phyloP scores from a whole-genome alignment of 768 basidiomycete species.

The Termitomyces sp. region DNA sequence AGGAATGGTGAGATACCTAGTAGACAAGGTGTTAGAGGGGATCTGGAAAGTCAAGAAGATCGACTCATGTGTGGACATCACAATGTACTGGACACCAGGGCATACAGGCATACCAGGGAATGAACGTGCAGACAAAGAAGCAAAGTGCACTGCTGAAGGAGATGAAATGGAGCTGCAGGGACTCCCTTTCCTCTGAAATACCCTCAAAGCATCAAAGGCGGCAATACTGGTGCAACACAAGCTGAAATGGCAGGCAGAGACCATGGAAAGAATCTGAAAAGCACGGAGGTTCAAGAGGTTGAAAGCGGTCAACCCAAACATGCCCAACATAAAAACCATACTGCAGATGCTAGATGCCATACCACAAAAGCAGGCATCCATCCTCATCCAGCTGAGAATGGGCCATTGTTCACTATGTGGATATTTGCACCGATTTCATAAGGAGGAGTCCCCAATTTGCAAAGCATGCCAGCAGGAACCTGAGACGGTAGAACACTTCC shows the following conservation, averaged over 20 bases:
- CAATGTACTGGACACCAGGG: no score
- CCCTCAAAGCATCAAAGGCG: not conserved
- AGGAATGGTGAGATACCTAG: not conserved
- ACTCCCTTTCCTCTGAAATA: no score
- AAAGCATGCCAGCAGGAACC: constrained; percentile 13
- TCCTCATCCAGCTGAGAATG: constrained; percentile 27
- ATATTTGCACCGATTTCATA: constrained; percentile 25
- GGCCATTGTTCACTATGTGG: constrained; percentile 26
- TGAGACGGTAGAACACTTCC: constrained; percentile 27
- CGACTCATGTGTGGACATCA: not conserved
- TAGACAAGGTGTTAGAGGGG: not conserved
- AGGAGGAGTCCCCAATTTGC: constrained; percentile 22
- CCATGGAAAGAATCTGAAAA: not conserved
- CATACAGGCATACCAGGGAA: no score
- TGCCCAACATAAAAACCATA: constrained; percentile 12
- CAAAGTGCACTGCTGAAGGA: not conserved
- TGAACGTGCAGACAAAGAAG: not conserved
- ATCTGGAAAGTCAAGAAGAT: not conserved
- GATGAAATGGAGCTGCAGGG: not conserved
- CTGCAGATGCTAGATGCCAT: constrained; percentile 7
- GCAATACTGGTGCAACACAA: not conserved
- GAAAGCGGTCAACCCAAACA: constrained; percentile 6
- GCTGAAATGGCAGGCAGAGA: not conserved
- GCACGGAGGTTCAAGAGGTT: not conserved
- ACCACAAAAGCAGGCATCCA: constrained; percentile 11